Evolutionary conservation across 768 basidiomycete species (phyloP).

Genomic region (Rhizopogon vinicolor): DNA sequence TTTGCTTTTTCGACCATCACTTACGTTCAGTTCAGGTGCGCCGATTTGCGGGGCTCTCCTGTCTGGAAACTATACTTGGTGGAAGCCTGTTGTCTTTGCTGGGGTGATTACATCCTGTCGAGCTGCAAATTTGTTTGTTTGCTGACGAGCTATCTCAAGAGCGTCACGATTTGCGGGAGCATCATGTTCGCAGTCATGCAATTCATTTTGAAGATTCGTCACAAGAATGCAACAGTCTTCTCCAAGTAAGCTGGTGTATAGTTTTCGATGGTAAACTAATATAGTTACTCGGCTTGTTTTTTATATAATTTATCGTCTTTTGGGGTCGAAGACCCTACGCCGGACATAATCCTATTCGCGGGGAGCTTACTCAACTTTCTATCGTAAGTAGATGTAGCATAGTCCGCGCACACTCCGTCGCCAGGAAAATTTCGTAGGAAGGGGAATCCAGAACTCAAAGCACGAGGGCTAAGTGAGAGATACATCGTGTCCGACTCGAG

Average conservation of each 20-base stretch:
- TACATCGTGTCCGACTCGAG: too few relatives aligned
- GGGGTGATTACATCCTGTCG: conserved; percentile 25
- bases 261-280: too few relatives aligned
- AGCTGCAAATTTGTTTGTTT: background rate
- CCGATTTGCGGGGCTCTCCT: conserved; percentile 57
- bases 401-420: too few relatives aligned
- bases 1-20: conserved; percentile 5
- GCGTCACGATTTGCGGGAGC: background rate
- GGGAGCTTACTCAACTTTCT: too few relatives aligned
- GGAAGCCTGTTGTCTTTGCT: conserved; percentile 50
- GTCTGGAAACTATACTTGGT: conserved; percentile 48
- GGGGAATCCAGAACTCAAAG: too few relatives aligned
- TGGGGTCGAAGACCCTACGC: too few relatives aligned
- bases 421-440: too few relatives aligned
- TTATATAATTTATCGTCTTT: too few relatives aligned
- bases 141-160: background rate
- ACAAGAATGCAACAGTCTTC: background rate
- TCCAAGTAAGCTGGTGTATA: background rate
- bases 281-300: too few relatives aligned
- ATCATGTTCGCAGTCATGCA: background rate
- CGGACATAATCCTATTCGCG: too few relatives aligned
- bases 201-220: background rate
- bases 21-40: conserved; percentile 34
- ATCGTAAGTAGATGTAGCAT: too few relatives aligned
- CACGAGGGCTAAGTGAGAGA: too few relatives aligned